These are phyloP conservation scores for Terfezia claveryi DNA, from an alignment of 495 filamentous ascomycete genomes.

Conservation along the genomic window DNA sequence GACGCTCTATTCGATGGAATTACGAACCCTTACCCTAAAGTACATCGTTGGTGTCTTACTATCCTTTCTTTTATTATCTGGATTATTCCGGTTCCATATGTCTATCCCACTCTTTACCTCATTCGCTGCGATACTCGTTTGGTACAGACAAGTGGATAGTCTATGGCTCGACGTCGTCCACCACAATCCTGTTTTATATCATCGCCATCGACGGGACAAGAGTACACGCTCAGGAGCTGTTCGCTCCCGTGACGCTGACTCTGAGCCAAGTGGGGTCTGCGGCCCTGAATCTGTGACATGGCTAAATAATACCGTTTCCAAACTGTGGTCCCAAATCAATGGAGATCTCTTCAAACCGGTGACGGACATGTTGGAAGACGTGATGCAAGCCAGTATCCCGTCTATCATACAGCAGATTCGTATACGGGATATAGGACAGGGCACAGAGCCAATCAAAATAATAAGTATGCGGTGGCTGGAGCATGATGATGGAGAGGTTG, in stretches of 20 bases:
- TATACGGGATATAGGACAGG: constrained; percentile 13
- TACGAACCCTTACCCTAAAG: constrained; percentile 11
- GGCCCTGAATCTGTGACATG: constrained; percentile 12
- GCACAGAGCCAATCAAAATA: constrained; percentile 10
- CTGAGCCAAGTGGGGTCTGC: background rate
- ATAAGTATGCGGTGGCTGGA: constrained; percentile 10
- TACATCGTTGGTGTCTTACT: constrained; percentile 9
- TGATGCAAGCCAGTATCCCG: constrained; percentile 17
- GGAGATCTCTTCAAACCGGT: constrained; percentile 11
- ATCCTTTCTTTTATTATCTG: constrained; percentile 12
- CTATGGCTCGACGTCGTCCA: constrained; percentile 11
- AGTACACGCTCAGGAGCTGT: background rate
- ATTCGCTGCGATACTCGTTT: constrained; percentile 5
- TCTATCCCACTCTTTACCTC: constrained; percentile 8
- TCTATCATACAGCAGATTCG: constrained; percentile 12
- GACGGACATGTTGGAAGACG: constrained; percentile 15
- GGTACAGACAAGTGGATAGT: constrained; percentile 11
- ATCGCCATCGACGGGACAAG: constrained; percentile 5
- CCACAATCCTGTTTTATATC: constrained; percentile 1
- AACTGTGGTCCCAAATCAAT: constrained; percentile 17
- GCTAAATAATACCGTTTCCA: constrained; percentile 14
- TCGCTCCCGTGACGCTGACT: no score
- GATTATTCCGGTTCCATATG: constrained; percentile 9
- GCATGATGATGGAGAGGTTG: constrained; percentile 5
- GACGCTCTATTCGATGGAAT: constrained; percentile 13